A percentile compares a stretch with the other conserved stretches of the same genome.
Conservation (phyloP, 768 basidiomycete genomes). For the Tulasnella sp. region DNA sequence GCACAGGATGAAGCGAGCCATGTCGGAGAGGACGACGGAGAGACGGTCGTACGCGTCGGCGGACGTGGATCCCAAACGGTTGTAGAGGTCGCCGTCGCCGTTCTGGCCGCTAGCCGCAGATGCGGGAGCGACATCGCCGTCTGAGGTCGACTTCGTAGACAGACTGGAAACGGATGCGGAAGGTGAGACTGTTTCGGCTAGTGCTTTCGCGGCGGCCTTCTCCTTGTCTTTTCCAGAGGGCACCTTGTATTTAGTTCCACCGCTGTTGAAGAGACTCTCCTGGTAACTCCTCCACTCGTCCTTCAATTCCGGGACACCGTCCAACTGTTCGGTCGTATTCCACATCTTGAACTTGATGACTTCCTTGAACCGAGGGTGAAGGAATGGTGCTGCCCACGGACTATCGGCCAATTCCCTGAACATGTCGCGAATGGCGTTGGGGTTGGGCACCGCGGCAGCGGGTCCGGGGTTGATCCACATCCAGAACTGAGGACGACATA, state of each 20-base stretch:
- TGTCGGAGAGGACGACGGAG: conserved; percentile 91
- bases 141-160: conserved; percentile 30
- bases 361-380: conserved; percentile 87
- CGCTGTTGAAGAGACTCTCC: conserved; percentile 82
- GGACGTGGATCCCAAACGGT: conserved; percentile 86
- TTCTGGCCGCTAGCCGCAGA: conserved; percentile 32
- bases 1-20: conserved; percentile 96
- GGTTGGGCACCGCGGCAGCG: conserved; percentile 83
- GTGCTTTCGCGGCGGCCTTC: background rate
- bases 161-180: conserved; percentile 37
- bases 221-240: conserved; percentile 41
- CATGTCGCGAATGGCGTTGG: conserved; percentile 77
- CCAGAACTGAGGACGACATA: conserved; percentile 93
- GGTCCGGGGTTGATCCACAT: conserved; percentile 99
- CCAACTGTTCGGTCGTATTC: conserved; percentile 97
- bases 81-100: conserved; percentile 58
- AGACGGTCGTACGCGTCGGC: conserved; percentile 83
- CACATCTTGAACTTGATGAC: conserved; percentile 93
- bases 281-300: conserved; percentile 82
- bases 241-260: conserved; percentile 68
- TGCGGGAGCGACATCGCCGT: conserved; percentile 30
- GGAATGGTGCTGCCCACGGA: conserved; percentile 93
- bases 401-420: conserved; percentile 68
- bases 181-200: background rate
- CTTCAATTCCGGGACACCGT: conserved; percentile 82